phyloP scores from a whole-genome alignment of 192 early-diverging fungal species.

The Anaeromyces robustus region DNA sequence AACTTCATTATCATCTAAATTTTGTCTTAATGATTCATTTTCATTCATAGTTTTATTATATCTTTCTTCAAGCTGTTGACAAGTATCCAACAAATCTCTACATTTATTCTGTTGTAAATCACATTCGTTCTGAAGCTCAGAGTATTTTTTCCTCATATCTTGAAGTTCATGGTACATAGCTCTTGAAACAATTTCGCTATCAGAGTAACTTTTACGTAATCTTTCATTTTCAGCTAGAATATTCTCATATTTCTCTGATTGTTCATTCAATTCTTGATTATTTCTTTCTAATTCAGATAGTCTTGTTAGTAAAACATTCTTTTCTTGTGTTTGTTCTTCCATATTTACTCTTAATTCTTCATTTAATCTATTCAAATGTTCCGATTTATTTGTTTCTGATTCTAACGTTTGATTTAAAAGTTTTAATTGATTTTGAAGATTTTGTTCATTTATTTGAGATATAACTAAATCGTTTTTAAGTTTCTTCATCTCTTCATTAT shows the following conservation, averaged over 20 bases:
- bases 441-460: neutral
- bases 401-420: neutral
- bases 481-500: neutral
- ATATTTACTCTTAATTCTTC: neutral
- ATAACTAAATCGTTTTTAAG: neutral
- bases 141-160: neutral
- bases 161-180: neutral
- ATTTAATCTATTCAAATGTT: neutral
- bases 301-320: neutral
- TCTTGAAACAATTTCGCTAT: neutral
- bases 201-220: neutral
- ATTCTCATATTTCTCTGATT: neutral
- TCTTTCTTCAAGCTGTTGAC: neutral
- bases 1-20: neutral
- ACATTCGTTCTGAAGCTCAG: neutral
- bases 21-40: neutral
- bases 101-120: neutral
- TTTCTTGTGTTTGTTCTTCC: neutral
- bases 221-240: neutral
- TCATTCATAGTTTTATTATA: neutral
- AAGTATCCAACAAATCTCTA: neutral
- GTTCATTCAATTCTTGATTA: neutral
- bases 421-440: neutral
- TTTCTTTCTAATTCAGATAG: neutral
- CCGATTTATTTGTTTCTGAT: neutral